Conservation (phyloP, 139 green algal species). For the Tetraselmis chui region DNA sequence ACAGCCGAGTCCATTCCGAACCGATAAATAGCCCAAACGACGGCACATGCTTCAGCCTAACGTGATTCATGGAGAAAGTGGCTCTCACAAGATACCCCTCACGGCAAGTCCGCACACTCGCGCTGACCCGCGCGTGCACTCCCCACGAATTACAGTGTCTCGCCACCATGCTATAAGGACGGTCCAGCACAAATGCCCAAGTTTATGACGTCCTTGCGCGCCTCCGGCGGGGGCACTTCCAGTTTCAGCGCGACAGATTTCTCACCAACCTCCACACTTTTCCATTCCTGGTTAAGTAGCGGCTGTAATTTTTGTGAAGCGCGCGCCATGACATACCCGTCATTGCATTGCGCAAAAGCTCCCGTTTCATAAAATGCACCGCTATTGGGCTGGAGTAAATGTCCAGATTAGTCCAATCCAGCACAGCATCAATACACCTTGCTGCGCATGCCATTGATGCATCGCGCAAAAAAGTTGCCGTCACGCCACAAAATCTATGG, state of each 20-base stretch:
- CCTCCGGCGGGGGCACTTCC: neutral
- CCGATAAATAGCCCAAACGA: neutral
- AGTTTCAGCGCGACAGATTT: neutral
- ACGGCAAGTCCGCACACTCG: neutral
- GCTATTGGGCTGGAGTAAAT: neutral
- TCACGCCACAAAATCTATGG: too few relatives aligned
- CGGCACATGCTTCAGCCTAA: neutral
- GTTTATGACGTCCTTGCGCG: neutral
- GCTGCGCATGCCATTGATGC: neutral
- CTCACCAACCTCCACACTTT: neutral
- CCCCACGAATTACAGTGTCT: neutral
- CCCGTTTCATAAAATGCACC: neutral
- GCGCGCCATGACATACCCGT: neutral
- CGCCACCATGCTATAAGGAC: neutral
- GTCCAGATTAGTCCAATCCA: neutral
- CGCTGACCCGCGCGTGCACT: neutral
- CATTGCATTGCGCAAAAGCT: neutral
- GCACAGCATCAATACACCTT: neutral
- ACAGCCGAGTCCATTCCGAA: neutral
- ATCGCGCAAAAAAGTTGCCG: neutral
- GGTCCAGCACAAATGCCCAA: conserved; percentile 2
- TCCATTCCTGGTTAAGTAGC: neutral
- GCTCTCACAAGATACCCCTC: neutral
- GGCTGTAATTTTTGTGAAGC: neutral
- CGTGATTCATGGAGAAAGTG: neutral